Evolutionary conservation across 1,139 yeast species (phyloP).

Genomic region (Meyerozyma smithsonii): DNA sequence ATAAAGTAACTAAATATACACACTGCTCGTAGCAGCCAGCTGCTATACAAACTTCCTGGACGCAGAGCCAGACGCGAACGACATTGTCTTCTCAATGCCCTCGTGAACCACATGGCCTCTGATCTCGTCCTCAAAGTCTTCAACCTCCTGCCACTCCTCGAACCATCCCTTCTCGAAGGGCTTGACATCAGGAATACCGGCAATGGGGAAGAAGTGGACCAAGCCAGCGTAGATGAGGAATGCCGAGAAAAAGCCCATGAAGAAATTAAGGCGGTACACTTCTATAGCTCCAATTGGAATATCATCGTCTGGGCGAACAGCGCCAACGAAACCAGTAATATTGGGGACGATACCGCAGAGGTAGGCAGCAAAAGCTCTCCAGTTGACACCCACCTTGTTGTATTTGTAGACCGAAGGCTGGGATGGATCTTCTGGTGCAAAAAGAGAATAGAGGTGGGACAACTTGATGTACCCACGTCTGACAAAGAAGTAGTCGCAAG

Average conservation of each 20-base stretch:
- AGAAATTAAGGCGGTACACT: slow-evolving; percentile 68
- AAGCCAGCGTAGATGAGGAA: slow-evolving; percentile 45
- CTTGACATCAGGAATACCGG: slow-evolving; percentile 50
- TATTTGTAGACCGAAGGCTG: slow-evolving; percentile 49
- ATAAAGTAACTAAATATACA: not conserved
- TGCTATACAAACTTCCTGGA: slow-evolving; percentile 8
- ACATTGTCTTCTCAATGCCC: slow-evolving; percentile 14
- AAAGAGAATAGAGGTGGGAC: slow-evolving; percentile 53
- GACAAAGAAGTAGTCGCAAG: slow-evolving; percentile 71
- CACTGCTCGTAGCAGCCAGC: slow-evolving; percentile 5
- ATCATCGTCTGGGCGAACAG: slow-evolving; percentile 46
- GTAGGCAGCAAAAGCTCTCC: slow-evolving; percentile 77
- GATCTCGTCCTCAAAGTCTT: slow-evolving; percentile 51
- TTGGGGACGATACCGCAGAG: slow-evolving; percentile 75
- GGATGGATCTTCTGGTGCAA: slow-evolving; percentile 29
- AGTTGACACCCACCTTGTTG: slow-evolving; percentile 62
- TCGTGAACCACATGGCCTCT: slow-evolving; percentile 28
- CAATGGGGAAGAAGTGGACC: slow-evolving; percentile 53
- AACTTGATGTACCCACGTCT: slow-evolving; percentile 68
- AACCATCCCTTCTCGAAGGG: slow-evolving; percentile 58
- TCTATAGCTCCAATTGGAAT: slow-evolving; percentile 81
- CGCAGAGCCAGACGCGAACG: slow-evolving; percentile 8
- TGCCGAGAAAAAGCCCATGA: slow-evolving; percentile 66
- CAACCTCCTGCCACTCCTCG: slow-evolving; percentile 59
- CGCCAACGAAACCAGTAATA: slow-evolving; percentile 86